Evolutionary conservation across 75 land plant genomes (phyloP), one percentile per base, ranked within the genome.

Genomic region (Isoetes taiwanensis): DNA sequence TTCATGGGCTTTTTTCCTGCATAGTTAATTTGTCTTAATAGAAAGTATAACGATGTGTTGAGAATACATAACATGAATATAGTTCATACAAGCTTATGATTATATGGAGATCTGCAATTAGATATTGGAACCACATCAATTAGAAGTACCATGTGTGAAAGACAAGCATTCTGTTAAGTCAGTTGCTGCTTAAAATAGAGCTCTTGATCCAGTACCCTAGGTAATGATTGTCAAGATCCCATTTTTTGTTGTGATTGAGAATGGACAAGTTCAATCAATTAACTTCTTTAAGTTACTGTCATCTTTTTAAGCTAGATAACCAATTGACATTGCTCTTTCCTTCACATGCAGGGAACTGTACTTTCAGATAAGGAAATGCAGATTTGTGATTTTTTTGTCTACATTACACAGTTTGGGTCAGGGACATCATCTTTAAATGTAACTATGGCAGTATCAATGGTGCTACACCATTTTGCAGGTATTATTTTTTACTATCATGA

Each of bases 341-440:
- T n/a, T n/a, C n/a, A n/a, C n/a, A n/a, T 33, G 20, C 69, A 93
- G 98, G 98, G 98, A 33, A 76, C 81, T 11, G 98, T 89, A 17
- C 82, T 93, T 33, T 93, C 98, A 25, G 24, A 48, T 41, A 40
- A 93, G 72, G 98, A 87, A 43, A 79, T 79, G 77, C 90, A 81
- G 58, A 81, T 87, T 19, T 93, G 98, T 40, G 95, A 93, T 63
- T 84, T 76, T 35, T 93, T 87, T 63, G 80, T 86, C 56, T 93
- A 87, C 59, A 87, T 93, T 30, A 81, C 98, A 39, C 95, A 93
- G 52, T 83, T 72, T 73, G 98, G 98, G 1, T 34, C 76, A 66
- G 98, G 98, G 30, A 93, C 98, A 52, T 94, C 96, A 0, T 93
- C 98, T 0, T 61, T 93, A 34, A 93, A 93, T 63, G 98, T 87